A percentile compares a stretch with the other conserved stretches of the same genome.
Conservation (phyloP, 1,139 yeast genomes). For the Meyerozyma carpophila region DNA sequence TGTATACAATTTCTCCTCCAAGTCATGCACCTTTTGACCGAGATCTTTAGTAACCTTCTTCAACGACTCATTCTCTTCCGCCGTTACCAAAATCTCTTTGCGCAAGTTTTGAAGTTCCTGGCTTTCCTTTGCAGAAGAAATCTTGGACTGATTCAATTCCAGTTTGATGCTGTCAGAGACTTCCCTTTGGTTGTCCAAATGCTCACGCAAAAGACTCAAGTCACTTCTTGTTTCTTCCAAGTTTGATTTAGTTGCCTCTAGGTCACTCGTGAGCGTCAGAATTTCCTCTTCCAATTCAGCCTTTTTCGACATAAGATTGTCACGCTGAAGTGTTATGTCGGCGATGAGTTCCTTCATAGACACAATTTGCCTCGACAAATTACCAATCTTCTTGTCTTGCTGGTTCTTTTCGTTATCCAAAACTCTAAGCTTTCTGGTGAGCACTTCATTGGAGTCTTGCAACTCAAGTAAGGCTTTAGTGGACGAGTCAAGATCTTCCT, state of each 20-base stretch:
- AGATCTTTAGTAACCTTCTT: conserved; percentile 33
- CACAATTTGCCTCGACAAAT: conserved; percentile 45
- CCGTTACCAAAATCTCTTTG: conserved; percentile 33
- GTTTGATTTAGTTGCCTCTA: conserved; percentile 37
- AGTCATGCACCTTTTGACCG: conserved; percentile 22
- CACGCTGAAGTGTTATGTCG: conserved; percentile 47
- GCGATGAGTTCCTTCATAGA: conserved; percentile 49
- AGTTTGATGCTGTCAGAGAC: conserved; percentile 28
- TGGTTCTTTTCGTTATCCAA: conserved; percentile 40
- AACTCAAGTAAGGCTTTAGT: conserved; percentile 48
- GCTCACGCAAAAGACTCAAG: conserved; percentile 28
- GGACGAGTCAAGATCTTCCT: conserved; percentile 47
- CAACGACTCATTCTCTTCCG: conserved; percentile 40
- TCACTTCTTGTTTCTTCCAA: conserved; percentile 29
- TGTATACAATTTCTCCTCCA: conserved; percentile 40
- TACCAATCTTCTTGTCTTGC: conserved; percentile 42
- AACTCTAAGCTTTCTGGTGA: conserved; percentile 43
- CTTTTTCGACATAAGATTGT: conserved; percentile 42
- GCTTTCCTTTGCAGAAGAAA: conserved; percentile 25
- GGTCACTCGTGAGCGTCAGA: conserved; percentile 36
- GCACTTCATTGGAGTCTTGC: conserved; percentile 35
- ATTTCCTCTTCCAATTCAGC: conserved; percentile 42
- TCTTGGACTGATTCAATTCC: conserved; percentile 32
- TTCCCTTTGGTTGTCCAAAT: conserved; percentile 29
- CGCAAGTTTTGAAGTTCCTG: conserved; percentile 35